Percentiles rank a stretch among this genome's conserved stretches.
Evolutionary conservation across 2,329 filamentous ascomycete genomes (phyloP).

Genomic region (Herpotrichia juniperi): DNA sequence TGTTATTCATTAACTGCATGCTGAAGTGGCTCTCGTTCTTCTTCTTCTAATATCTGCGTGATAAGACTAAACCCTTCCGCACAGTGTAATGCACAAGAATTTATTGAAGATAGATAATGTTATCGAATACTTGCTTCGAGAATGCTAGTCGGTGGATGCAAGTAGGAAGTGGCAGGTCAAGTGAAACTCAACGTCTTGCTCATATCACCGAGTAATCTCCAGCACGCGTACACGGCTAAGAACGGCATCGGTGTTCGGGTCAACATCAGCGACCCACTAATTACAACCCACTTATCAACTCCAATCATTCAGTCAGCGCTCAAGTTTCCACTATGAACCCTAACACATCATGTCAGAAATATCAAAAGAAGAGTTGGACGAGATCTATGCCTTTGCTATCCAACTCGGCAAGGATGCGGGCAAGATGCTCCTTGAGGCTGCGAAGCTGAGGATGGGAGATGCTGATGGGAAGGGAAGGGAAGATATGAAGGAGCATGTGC

Average conservation of each 20-base stretch:
- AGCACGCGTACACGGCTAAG: conserved; percentile 1
- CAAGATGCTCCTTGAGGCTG: conserved; percentile 67
- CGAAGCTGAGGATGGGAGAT: conserved; percentile 60
- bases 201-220: conserved; percentile 8
- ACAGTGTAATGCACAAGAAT: no score
- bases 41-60: no score
- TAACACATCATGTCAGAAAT: conserved; percentile 29
- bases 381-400: conserved; percentile 73
- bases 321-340: conserved; percentile 3
- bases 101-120: no score
- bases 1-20: no score
- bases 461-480: conserved; percentile 20
- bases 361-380: conserved; percentile 58
- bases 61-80: no score
- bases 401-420: conserved; percentile 74
- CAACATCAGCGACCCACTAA: background rate
- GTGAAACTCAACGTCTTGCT: background rate
- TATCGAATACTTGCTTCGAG: no score
- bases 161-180: no score
- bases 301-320: conserved; percentile 2
- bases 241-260: background rate
- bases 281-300: conserved; percentile 3
- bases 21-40: no score
- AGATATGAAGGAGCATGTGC: conserved; percentile 53
- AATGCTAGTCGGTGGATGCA: no score